Evolutionary conservation across 202 grass and related monocot species (phyloP), one percentile per base, ranked within the genome.

Genomic region (Setaria viridis): DNA sequence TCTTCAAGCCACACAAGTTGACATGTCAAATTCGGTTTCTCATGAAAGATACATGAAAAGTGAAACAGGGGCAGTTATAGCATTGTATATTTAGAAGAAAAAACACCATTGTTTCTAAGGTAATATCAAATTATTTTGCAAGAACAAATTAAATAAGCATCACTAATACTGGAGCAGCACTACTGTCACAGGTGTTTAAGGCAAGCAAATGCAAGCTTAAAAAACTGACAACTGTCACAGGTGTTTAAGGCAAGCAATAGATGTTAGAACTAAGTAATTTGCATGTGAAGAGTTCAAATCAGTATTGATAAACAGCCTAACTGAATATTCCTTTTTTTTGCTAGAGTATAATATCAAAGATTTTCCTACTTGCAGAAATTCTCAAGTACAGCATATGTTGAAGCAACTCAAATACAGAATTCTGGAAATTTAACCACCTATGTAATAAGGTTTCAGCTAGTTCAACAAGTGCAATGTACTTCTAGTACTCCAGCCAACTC

Each of bases 121-220:
- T 25, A 25, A 25, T 25, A 25, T 25, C 25, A 25, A 25, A 25
- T 25, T 25, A 25, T 25, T 25, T 25, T 25, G 25, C 25, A 25
- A 25, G 25, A 25, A 25, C 25, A 25, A 25, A 25, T 25, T 25
- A 25, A 25, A 25, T 25, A 25, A 25, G 25, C 25, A 25, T 25
- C 25, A 25, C 25, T 25, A 25, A 25, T 25, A 25, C 25, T 25
- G 25, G 25, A 25, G 25, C 25, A 25, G 25, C 25, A 25, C 25
- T 25, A 25, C 25, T 25, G 25, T 25, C 25, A 25, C 25, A 25
- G 25, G 25, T 25, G 25, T 25, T 25, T 25, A 25, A 25, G 25
- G 25, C 25, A 25, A 25, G 25, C 25, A 25, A 91, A 34, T 85
- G 70, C 32, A 83, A 86, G 54, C 64, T 83, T 77, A 83, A 85